Percentiles rank a stretch among this genome's conserved stretches.
Conservation (phyloP, 2,329 filamentous ascomycete species). For the Sodiomyces alkalinus region DNA sequence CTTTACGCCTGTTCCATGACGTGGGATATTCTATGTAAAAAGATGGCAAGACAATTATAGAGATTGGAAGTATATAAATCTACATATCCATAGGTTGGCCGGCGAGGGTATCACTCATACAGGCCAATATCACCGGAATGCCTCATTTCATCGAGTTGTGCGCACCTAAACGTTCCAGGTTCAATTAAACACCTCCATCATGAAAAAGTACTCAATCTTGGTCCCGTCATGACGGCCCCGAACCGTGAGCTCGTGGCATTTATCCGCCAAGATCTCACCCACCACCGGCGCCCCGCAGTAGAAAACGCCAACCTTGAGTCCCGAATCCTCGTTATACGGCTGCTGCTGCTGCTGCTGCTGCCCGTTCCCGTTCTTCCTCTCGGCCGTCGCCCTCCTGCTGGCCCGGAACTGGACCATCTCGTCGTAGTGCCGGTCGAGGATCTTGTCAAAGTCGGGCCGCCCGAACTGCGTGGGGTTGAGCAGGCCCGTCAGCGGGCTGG, state of each 20-base stretch:
- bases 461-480: constrained; percentile 38
- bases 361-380: constrained; percentile 1
- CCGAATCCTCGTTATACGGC: constrained; percentile 12
- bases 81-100: no score
- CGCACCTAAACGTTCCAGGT: no score
- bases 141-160: no score
- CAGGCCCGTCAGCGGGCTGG: constrained; percentile 37
- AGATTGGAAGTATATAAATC: no score
- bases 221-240: constrained; percentile 34
- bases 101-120: no score
- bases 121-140: no score
- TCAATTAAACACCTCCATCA: constrained; percentile 44
- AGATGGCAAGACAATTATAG: no score
- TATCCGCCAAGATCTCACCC: constrained; percentile 39
- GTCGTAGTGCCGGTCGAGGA: constrained; percentile 37
- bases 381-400: constrained; percentile 8
- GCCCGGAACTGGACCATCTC: constrained; percentile 27
- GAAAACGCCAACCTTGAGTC: constrained; percentile 36
- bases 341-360: constrained; percentile 1
- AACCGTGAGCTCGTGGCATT: constrained; percentile 32
- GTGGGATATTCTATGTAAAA: no score
- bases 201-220: constrained; percentile 39
- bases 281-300: constrained; percentile 41
- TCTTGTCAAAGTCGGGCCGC: constrained; percentile 34
- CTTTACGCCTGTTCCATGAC: no score